Evolutionary conservation across 75 land plant genomes (phyloP), one percentile per base, ranked within the genome.

Genomic region (Pinus taeda): DNA sequence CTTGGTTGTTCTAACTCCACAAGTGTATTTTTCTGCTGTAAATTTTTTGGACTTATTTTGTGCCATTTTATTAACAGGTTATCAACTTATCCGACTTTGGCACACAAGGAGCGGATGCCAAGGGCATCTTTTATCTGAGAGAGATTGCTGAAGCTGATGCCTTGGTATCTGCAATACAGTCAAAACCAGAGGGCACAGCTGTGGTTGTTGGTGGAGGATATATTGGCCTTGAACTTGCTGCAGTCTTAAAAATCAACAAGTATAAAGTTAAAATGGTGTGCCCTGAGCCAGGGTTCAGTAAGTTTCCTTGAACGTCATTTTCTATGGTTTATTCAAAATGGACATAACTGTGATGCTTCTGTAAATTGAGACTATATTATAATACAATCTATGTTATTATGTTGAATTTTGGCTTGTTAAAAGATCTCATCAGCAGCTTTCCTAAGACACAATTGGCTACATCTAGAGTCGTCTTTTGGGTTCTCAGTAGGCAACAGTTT

Each of bases 211-310:
- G 99, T 71, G 99, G 99, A 70, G 99, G 99, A 42, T 97, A 97
- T 79, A 97, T 97, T 85, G 99, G 99, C 60, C 87, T 97, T 85
- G 99, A 97, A 80, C 83, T 97, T 60, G 86, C 92, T 79, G 99
- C 99, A 69, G 95, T 72, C 12, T 37, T 97, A 71, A 85, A 64
- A 64, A 57, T 97, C 3, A 97, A 97, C 81, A 83, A 94, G 61
- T 39, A 92, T 6, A 90, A 97, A 75, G 99, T 97, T 21, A 92
- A 82, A 58, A 94, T 97, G 98, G 93, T 97, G 55, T 97, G 88
- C 81, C 99, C 99, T 5, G 98, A 97, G 73, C 99, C 99, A 21
- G 92, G 91, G 93, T 93, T 95, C 92, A 97, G 99, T 96, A 88
- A 88, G 98, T 92, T 20, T 56, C 70, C 20, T 45, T 42, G 0